These are phyloP conservation scores for Acacia melanoxylon DNA, from an alignment of 306 rosid genomes.

Conservation along the genomic window DNA sequence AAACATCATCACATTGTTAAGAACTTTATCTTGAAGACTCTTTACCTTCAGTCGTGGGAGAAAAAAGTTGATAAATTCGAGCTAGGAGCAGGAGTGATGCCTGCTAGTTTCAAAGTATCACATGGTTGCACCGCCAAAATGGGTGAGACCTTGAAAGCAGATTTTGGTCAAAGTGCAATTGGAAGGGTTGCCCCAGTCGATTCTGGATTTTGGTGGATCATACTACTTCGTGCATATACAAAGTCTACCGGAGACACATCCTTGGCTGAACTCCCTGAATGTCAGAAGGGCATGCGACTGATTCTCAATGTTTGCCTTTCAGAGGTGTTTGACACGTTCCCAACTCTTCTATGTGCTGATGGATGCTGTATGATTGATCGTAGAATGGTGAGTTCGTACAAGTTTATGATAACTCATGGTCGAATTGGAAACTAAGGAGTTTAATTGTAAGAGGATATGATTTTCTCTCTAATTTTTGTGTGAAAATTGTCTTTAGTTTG, in stretches of 20 bases:
- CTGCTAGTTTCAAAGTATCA: conserved; percentile 92
- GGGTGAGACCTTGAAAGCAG: conserved; percentile 74
- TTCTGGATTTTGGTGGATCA: conserved; percentile 99
- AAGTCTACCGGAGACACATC: conserved; percentile 86
- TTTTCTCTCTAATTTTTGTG: no score
- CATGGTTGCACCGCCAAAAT: conserved; percentile 69
- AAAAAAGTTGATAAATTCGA: conserved; percentile 84
- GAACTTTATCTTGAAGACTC: conserved; percentile 78
- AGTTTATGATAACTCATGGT: conserved; percentile 11
- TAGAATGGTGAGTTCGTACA: conserved; percentile 74
- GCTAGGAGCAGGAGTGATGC: conserved; percentile 97
- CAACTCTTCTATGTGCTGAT: conserved; percentile 94
- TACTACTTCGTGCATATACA: conserved; percentile 89
- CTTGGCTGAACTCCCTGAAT: conserved; percentile 83
- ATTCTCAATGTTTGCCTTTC: conserved; percentile 86
- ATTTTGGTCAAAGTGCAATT: conserved; percentile 95
- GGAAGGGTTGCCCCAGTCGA: conserved; percentile 99
- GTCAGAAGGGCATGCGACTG: conserved; percentile 95
- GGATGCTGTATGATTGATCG: conserved; percentile 99
- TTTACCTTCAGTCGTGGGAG: conserved; percentile 94
- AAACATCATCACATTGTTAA: conserved; percentile 84
- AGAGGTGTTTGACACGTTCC: conserved; percentile 92
- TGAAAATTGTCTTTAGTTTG: neutral
- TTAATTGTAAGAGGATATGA: neutral
- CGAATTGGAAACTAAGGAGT: conserved; percentile 5